Evolutionary conservation across 2,329 filamentous ascomycete species (phyloP).

Genomic region (Fusarium humuli): DNA sequence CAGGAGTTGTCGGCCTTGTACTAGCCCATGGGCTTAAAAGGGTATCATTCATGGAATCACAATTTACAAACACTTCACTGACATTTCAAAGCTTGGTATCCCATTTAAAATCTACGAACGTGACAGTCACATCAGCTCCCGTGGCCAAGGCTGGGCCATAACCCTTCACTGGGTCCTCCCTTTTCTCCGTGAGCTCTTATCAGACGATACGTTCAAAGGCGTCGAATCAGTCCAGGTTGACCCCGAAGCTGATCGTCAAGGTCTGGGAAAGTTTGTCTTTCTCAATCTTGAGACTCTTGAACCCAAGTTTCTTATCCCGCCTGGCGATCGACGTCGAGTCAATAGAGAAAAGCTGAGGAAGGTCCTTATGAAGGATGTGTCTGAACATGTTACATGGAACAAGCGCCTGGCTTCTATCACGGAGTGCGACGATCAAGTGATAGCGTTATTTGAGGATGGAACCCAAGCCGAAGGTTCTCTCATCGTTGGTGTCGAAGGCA

Average conservation of each 20-base stretch:
- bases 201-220: background rate
- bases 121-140: background rate
- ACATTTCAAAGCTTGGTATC: background rate
- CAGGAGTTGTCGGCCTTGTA: constrained; percentile 13
- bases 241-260: constrained; percentile 10
- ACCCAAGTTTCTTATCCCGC: constrained; percentile 2
- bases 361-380: background rate
- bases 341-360: constrained; percentile 17
- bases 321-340: constrained; percentile 14
- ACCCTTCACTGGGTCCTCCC: constrained; percentile 18
- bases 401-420: background rate
- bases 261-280: constrained; percentile 12
- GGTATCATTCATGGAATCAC: background rate
- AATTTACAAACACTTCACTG: no score
- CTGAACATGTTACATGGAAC: background rate
- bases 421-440: background rate
- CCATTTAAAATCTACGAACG: constrained; percentile 11
- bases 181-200: background rate
- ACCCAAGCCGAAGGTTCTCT: background rate
- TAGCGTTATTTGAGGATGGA: background rate
- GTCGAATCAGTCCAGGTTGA: constrained; percentile 13
- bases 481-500: constrained; percentile 10
- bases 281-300: constrained; percentile 8
- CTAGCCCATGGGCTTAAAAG: constrained; percentile 13
- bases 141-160: constrained; percentile 15